phyloP scores from a whole-genome alignment of 495 filamentous ascomycete species.

The Lentithecium fluviatile region DNA sequence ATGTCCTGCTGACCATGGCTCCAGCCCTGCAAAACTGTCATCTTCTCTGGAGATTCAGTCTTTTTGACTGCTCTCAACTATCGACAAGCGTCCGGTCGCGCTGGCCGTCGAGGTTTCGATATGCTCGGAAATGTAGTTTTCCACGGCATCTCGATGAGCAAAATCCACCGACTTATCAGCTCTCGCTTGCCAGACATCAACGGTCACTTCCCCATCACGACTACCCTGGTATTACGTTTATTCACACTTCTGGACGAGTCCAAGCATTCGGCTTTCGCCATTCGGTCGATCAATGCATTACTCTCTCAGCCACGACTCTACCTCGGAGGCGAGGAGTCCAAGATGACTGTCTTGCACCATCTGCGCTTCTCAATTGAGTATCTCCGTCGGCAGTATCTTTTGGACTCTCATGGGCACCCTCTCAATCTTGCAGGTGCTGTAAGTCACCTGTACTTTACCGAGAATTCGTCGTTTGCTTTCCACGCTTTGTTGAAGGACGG shows the following conservation, averaged over 20 bases:
- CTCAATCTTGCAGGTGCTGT: slow-evolving; percentile 68
- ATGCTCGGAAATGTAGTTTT: slow-evolving; percentile 79
- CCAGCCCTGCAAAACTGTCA: slow-evolving; percentile 70
- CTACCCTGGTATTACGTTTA: slow-evolving; percentile 67
- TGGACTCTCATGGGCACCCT: slow-evolving; percentile 58
- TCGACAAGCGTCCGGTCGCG: slow-evolving; percentile 72
- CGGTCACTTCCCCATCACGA: slow-evolving; percentile 76
- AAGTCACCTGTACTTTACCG: slow-evolving; percentile 70
- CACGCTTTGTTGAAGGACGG: slow-evolving; percentile 67
- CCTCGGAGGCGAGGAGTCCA: slow-evolving; percentile 60
- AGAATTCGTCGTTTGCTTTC: slow-evolving; percentile 70
- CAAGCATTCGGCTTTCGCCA: slow-evolving; percentile 57
- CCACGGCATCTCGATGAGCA: slow-evolving; percentile 55
- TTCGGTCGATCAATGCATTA: slow-evolving; percentile 60
- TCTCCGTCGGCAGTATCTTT: slow-evolving; percentile 63
- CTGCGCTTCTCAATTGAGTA: slow-evolving; percentile 80
- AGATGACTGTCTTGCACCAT: slow-evolving; percentile 69
- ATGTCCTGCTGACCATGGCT: background rate
- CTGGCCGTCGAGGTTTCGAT: slow-evolving; percentile 78
- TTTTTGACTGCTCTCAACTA: slow-evolving; percentile 72
- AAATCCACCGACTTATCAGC: slow-evolving; percentile 63
- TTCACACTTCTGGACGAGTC: slow-evolving; percentile 66
- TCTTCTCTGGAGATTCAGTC: slow-evolving; percentile 71
- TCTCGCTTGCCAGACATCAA: slow-evolving; percentile 69
- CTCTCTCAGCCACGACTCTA: slow-evolving; percentile 68